Evolutionary conservation across 2,329 filamentous ascomycete genomes (phyloP).

Genomic region (Cladosporium phlei): DNA sequence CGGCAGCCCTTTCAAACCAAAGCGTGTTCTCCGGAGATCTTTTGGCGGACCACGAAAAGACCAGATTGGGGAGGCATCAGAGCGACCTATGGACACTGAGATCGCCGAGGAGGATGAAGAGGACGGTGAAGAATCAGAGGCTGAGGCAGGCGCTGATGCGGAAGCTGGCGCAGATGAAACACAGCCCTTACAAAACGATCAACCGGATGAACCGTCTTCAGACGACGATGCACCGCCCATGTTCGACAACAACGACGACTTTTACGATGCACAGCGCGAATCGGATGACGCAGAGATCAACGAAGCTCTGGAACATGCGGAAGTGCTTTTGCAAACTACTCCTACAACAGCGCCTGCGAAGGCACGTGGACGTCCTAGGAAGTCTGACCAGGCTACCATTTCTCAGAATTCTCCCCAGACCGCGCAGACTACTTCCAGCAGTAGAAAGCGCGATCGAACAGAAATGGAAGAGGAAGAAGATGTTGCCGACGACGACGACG

Average conservation of each 20-base stretch:
- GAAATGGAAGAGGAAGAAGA: background rate
- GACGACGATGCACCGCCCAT: conserved; percentile 15
- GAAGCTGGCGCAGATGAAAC: conserved; percentile 7
- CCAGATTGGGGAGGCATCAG: conserved; percentile 13
- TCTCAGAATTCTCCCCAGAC: background rate
- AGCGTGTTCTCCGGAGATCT: conserved; percentile 25
- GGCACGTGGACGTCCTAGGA: background rate
- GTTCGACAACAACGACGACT: conserved; percentile 16
- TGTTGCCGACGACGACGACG: conserved; percentile 10
- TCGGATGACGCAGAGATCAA: conserved; percentile 3
- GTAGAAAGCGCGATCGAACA: conserved; percentile 6
- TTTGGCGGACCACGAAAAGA: conserved; percentile 19
- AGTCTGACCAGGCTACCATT: background rate
- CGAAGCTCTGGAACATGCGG: conserved; percentile 1
- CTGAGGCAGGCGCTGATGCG: conserved; percentile 2
- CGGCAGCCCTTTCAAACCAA: conserved; percentile 31
- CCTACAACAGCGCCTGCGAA: background rate
- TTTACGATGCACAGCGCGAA: background rate
- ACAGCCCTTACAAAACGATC: background rate
- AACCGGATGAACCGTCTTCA: conserved; percentile 2
- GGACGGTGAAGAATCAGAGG: no score
- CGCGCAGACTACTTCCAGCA: background rate
- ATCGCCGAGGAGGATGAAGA: conserved; percentile 2
- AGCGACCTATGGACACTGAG: conserved; percentile 4
- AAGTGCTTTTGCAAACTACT: background rate